Evolutionary conservation across 495 filamentous ascomycete genomes (phyloP).

Genomic region (Aspergillus funiculosus): DNA sequence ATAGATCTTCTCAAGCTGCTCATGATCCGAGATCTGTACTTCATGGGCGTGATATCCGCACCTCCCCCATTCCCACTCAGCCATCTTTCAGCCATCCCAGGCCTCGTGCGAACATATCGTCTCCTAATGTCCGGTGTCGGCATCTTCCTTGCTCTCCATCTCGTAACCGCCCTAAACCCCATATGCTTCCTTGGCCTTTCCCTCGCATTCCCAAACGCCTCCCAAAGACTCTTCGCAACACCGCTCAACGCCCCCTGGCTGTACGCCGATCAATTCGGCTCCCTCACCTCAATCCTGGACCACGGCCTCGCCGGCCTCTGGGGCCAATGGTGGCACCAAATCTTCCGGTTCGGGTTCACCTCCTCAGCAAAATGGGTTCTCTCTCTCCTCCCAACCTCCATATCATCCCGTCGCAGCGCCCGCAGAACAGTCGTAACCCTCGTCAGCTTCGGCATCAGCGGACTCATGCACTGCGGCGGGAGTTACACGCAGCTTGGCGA

Average conservation of each 20-base stretch:
- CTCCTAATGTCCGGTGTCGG: conserved; percentile 42
- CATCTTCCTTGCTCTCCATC: conserved; percentile 49
- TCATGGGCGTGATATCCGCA: conserved; percentile 39
- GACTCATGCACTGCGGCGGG: conserved; percentile 53
- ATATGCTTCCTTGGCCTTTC: conserved; percentile 53
- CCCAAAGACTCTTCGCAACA: conserved; percentile 33
- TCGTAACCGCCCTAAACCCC: conserved; percentile 50
- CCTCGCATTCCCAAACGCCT: conserved; percentile 35
- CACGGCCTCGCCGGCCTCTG: conserved; percentile 70
- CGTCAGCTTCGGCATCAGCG: conserved; percentile 55
- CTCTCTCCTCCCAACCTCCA: conserved; percentile 26
- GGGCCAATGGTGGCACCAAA: conserved; percentile 86
- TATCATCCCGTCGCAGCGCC: conserved; percentile 12
- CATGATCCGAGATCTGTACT: conserved; percentile 73
- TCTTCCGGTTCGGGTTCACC: conserved; percentile 68
- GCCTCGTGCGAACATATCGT: conserved; percentile 44
- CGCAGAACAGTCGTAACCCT: conserved; percentile 29
- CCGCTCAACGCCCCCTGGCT: conserved; percentile 56
- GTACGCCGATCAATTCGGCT: conserved; percentile 60
- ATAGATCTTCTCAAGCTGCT: conserved; percentile 62
- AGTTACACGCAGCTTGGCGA: conserved; percentile 47
- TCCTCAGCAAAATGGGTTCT: conserved; percentile 49
- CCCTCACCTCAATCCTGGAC: conserved; percentile 49
- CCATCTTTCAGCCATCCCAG: conserved; percentile 33
- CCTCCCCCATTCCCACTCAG: conserved; percentile 42